Evolutionary conservation across 1,284 basidiomycete genomes (phyloP).

Genomic region (Volvariella surrecta): DNA sequence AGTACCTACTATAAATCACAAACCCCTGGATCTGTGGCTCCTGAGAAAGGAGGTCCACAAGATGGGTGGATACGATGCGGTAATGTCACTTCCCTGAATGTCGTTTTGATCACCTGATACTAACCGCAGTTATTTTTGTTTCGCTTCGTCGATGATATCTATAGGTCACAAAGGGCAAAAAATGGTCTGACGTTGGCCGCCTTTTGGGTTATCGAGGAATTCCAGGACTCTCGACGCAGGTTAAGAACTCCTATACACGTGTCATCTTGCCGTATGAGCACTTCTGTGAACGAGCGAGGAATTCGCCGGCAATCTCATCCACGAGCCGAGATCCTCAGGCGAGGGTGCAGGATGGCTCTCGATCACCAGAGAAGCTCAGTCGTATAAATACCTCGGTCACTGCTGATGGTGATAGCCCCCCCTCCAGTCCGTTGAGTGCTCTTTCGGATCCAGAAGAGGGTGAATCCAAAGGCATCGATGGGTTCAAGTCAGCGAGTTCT

Average conservation of each 20-base stretch:
- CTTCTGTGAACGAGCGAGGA: constrained; percentile 73
- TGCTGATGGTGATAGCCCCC: constrained; percentile 39
- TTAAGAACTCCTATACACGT: constrained; percentile 84
- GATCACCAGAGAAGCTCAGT: constrained; percentile 28
- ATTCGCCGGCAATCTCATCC: constrained; percentile 42
- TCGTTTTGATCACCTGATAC: constrained; percentile 17
- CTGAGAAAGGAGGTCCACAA: constrained; percentile 88
- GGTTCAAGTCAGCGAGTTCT: constrained; percentile 22
- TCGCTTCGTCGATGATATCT: constrained; percentile 1
- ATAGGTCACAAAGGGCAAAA: constrained; percentile 71
- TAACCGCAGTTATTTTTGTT: constrained; percentile 7
- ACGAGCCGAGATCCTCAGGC: constrained; percentile 25
- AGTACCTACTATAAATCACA: constrained; percentile 89
- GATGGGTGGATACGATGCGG: constrained; percentile 80
- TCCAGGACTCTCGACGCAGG: constrained; percentile 77
- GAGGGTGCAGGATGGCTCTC: constrained; percentile 26
- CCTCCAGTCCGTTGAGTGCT: constrained; percentile 68
- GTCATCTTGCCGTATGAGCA: constrained; percentile 94
- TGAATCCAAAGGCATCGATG: constrained; percentile 42
- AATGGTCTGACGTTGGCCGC: constrained; percentile 82
- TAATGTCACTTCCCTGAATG: constrained; percentile 29
- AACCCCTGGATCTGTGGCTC: constrained; percentile 88
- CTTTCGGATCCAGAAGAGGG: constrained; percentile 70
- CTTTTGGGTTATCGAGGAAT: constrained; percentile 77
- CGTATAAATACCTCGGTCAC: constrained; percentile 26